Evolutionary conservation across 805 yeast genomes (phyloP).

Genomic region (Metschnikowia dekortorum): DNA sequence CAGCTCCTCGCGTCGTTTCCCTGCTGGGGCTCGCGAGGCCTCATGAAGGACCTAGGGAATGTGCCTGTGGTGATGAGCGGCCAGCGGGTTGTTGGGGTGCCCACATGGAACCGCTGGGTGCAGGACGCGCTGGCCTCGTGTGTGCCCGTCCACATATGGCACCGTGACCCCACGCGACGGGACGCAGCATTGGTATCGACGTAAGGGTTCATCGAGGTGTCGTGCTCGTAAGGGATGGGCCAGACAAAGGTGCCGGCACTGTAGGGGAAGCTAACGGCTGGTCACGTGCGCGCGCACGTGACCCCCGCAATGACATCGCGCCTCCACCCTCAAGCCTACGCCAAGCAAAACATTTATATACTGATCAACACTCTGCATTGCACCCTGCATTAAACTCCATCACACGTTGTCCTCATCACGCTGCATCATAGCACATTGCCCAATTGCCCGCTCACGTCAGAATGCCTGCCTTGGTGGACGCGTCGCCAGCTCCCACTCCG

Average conservation of each 20-base stretch:
- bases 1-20: conserved; percentile 3
- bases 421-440: not conserved
- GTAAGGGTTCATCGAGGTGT: too few relatives aligned
- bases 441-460: not conserved
- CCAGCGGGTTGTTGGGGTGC: not conserved
- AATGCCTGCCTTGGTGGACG: conserved; percentile 1
- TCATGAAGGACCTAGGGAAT: not conserved
- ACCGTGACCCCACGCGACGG: too few relatives aligned
- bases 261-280: too few relatives aligned
- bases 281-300: not conserved
- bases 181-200: too few relatives aligned
- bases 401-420: too few relatives aligned
- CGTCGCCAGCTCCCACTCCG: conserved; percentile 18
- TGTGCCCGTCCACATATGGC: not conserved
- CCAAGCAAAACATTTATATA: too few relatives aligned
- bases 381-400: too few relatives aligned
- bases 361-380: too few relatives aligned
- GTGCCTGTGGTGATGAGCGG: conserved; percentile 2
- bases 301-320: not conserved
- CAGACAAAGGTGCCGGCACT: too few relatives aligned
- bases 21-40: not conserved
- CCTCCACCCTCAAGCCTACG: not conserved
- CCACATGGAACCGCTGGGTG: not conserved
- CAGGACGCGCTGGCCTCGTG: not conserved
- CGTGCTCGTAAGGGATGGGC: too few relatives aligned